Evolutionary conservation across 2,329 filamentous ascomycete genomes (phyloP).

Genomic region (Stenocarpella maydis): DNA sequence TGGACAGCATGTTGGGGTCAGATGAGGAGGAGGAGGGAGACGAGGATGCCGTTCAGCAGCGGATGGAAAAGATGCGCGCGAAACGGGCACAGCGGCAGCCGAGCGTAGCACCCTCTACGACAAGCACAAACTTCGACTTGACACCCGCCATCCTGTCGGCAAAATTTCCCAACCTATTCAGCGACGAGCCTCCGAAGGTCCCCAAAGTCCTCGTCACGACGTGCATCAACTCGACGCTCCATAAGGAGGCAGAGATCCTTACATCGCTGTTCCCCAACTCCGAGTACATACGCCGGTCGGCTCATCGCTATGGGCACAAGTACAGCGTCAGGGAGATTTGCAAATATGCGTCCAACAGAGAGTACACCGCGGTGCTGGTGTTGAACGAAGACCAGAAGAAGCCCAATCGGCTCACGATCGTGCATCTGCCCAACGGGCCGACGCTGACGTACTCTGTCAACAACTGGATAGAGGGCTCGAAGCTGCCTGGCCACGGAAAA

Average conservation of each 20-base stretch:
- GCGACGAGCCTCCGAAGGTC: slow-evolving; percentile 62
- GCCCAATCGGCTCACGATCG: slow-evolving; percentile 65
- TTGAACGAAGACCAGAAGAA: slow-evolving; percentile 90
- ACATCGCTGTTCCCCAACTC: slow-evolving; percentile 85
- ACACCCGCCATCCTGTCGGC: slow-evolving; percentile 66
- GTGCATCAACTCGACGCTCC: slow-evolving; percentile 85
- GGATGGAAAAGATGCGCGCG: slow-evolving; percentile 53
- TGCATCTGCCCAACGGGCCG: slow-evolving; percentile 72
- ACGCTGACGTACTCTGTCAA: slow-evolving; percentile 93
- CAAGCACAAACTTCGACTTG: slow-evolving; percentile 70
- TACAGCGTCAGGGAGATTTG: slow-evolving; percentile 93
- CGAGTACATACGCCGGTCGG: slow-evolving; percentile 86
- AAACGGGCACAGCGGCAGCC: slow-evolving; percentile 54
- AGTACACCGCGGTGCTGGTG: slow-evolving; percentile 85
- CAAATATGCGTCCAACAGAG: slow-evolving; percentile 81
- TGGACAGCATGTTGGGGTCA: slow-evolving; percentile 83
- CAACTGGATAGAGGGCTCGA: slow-evolving; percentile 89
- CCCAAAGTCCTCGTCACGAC: slow-evolving; percentile 96
- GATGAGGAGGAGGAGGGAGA: slow-evolving; percentile 62
- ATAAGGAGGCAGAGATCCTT: slow-evolving; percentile 81
- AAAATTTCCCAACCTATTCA: slow-evolving; percentile 71
- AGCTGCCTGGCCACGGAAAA: slow-evolving; percentile 87
- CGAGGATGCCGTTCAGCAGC: slow-evolving; percentile 49
- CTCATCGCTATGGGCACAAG: slow-evolving; percentile 85
- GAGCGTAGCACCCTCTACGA: slow-evolving; percentile 65